Percentiles rank a stretch among this genome's conserved stretches.
Conservation (phyloP, 2,329 filamentous ascomycete species). For the Lizonia empirigonia region DNA sequence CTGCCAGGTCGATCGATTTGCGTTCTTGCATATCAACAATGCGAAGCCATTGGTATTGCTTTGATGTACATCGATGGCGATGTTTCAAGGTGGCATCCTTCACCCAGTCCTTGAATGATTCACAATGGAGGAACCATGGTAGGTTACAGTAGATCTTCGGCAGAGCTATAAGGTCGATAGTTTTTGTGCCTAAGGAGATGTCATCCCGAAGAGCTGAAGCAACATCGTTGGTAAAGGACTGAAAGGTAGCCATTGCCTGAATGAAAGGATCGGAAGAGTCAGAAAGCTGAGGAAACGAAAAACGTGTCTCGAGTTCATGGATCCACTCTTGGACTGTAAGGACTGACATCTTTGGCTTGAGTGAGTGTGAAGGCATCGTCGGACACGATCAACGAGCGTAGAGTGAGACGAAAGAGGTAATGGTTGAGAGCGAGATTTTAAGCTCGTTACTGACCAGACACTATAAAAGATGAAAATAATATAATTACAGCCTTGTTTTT, state of each 20-base stretch:
- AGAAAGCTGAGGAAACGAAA: neutral
- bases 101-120: constrained; percentile 3
- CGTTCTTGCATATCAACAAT: constrained; percentile 3
- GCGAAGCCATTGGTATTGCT: constrained; percentile 8
- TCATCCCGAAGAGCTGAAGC: neutral
- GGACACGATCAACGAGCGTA: neutral
- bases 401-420: too few species aligned
- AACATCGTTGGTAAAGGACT: constrained; percentile 5
- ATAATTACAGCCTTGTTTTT: neutral
- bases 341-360: neutral
- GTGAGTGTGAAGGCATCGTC: neutral
- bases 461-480: neutral
- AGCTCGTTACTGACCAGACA: too few species aligned
- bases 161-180: neutral
- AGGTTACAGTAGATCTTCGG: neutral
- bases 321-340: neutral
- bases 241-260: constrained; percentile 6
- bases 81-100: constrained; percentile 12
- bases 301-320: neutral
- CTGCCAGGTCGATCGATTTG: neutral
- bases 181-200: neutral
- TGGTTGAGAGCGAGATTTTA: neutral
- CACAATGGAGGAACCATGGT: neutral
- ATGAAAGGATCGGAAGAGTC: constrained; percentile 3
- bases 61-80: constrained; percentile 6